Evolutionary conservation across 2,329 filamentous ascomycete species (phyloP).

Genomic region (Mollisiaceae sp.): DNA sequence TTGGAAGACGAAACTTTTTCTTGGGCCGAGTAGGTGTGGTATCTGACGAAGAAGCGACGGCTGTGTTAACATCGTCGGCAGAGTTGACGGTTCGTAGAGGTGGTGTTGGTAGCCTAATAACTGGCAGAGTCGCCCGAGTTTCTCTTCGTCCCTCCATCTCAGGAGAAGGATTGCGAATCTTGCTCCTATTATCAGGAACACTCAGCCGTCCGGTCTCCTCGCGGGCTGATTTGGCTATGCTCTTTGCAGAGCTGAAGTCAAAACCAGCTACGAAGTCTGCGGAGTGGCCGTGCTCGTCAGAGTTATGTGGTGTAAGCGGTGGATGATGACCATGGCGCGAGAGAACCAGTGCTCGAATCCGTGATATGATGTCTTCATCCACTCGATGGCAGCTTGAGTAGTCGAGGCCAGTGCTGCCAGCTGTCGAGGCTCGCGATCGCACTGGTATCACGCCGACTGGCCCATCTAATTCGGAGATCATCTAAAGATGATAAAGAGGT

Average conservation of each 20-base stretch:
- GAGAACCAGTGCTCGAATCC: conserved; percentile 39
- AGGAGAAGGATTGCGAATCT: conserved; percentile 8
- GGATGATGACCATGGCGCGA: conserved; percentile 35
- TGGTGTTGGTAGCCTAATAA: conserved; percentile 11
- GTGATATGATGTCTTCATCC: conserved; percentile 39
- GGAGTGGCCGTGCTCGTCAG: conserved; percentile 30
- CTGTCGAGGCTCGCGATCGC: conserved; percentile 32
- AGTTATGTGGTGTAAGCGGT: conserved; percentile 36
- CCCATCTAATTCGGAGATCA: conserved; percentile 28
- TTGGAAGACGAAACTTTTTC: conserved; percentile 34
- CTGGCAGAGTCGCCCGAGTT: conserved; percentile 10
- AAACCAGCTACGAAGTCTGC: conserved; percentile 23
- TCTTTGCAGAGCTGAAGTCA: conserved; percentile 34
- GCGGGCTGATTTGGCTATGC: conserved; percentile 28
- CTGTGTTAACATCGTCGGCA: conserved; percentile 19
- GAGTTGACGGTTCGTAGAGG: conserved; percentile 24
- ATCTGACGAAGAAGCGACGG: conserved; percentile 9
- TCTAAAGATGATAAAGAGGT: conserved; percentile 25
- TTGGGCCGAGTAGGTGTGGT: conserved; percentile 17
- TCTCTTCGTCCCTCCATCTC: conserved; percentile 17
- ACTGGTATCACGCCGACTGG: conserved; percentile 23
- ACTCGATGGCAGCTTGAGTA: conserved; percentile 32
- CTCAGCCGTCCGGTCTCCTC: conserved; percentile 19
- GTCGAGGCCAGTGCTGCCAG: conserved; percentile 34
- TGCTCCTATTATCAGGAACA: conserved; percentile 12